Evolutionary conservation across 2,329 filamentous ascomycete genomes (phyloP), one percentile per base, ranked within the genome.

Genomic region (Emmonsiellopsis sp.): DNA sequence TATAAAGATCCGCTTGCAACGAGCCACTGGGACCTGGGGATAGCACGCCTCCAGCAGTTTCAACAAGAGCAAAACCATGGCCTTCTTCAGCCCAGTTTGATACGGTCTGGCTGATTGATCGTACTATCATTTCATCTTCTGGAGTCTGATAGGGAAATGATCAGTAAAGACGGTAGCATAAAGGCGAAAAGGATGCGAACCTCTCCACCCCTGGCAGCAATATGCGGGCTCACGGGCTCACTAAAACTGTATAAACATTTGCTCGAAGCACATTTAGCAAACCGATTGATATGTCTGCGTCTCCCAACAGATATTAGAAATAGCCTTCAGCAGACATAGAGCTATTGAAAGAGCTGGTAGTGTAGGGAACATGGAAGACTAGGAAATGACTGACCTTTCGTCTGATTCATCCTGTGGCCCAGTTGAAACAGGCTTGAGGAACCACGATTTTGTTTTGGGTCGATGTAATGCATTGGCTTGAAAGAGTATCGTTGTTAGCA

Each of bases 361-460:
- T 14, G 27, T 11, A 27, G 14, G 34, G n/a, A 45, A 10, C 36
- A 9, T 39, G 34, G 36, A 44, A 36, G 42, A 39, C 42, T 49
- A 46, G 33, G 36, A 9, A 33, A 47, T 33, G 14, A 34, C 33
- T 31, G 10, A 88, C 85, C 74, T 68, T 65, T 86, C 81, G 70
- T 93, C 88, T 13, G 85, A 84, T 53, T 91, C 86, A 31, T 80
- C 71, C 8, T 72, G 64, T 6, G 85, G 77, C 0, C 88, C 89
- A 0, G 88, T 93, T 2, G 87, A 92, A 2, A 94, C 83, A 0
- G 88, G 88, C 67, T 94, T 94, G 52, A 94, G 65, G 66, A 87
- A 94, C 17, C 71, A 69, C 45, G 78, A 76, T 17, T 71, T 62
- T 6, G 68, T 54, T 6, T 62, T 63, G n/a, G 61, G 66, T 58